Evolutionary conservation across 768 basidiomycete genomes (phyloP), one percentile per base, ranked within the genome.

Genomic region (Guyanaporus albipodus): DNA sequence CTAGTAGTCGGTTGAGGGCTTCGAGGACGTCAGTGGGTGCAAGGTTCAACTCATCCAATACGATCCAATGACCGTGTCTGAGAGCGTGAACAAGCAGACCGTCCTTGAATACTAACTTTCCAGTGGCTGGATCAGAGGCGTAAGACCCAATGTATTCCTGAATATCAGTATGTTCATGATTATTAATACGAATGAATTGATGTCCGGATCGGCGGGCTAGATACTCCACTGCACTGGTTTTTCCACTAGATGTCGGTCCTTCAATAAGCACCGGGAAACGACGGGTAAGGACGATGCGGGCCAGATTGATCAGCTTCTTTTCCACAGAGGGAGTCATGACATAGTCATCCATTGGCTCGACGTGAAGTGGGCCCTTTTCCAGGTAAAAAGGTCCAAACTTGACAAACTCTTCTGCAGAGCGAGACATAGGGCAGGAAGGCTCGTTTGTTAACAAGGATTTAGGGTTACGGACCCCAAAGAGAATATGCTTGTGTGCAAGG

Each of bases 91-190:
- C 91, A 19, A 99, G 77, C 1, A 99, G 70, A 8, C 96, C 96
- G 62, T 99, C 96, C 56, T 86, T 87, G 70, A 96, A 98, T 8
- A 90, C 82, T 14, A 98, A 78, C 66, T 91, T 94, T n/a, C 96
- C 96, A 0, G 92, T 91, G 12, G 77, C 62, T 8, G 92, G 83
- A 64, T 98, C 93, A 3, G 96, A 94, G 19, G 94, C 82, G 61
- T 99, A 99, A 0, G 92, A 92, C 3, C 96, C 96, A 37, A 98
- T 76, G 61, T 99, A 99, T 63, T 99, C 96, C 61, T 99, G 96
- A 40, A 99, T 96, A 61, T 99, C 96, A 6, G 96, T 99, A 61
- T 98, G 96, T 53, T 99, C 96, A 69, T 99, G 96, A 59, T 99
- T 99, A 71, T 99, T 99, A 75, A 99, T 97, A 32, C 96, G 89